Percentiles rank a stretch among this genome's conserved stretches.
phyloP scores from a whole-genome alignment of 176 grass and related monocot genomes.

The Echinochloa phyllopogon region DNA sequence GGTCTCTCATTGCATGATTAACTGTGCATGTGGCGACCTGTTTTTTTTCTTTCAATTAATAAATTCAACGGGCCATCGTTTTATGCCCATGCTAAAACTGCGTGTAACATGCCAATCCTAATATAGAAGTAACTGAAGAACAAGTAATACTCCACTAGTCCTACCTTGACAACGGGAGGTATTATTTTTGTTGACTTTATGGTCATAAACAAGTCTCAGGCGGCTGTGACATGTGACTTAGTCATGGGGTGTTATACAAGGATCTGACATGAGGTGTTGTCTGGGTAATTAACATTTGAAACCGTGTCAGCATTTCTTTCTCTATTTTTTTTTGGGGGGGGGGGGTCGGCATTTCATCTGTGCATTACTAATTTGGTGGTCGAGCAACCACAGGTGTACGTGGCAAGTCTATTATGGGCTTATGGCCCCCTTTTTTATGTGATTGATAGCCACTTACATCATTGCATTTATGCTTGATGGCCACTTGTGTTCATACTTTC shows the following conservation, averaged over 20 bases:
- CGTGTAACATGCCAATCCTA: not conserved
- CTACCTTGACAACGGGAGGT: not conserved
- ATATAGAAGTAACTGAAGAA: not conserved
- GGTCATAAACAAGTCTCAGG: not conserved
- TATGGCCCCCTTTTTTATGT: not conserved
- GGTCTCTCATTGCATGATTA: slow-evolving; percentile 27
- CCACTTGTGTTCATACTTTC: not conserved
- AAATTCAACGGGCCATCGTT: not conserved
- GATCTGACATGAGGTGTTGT: not conserved
- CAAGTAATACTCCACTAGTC: not conserved
- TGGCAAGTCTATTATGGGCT: not conserved
- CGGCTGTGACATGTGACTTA: not conserved
- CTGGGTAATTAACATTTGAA: not conserved
- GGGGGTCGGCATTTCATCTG: not conserved
- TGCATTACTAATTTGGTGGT: not conserved
- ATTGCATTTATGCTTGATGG: not conserved
- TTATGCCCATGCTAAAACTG: not conserved
- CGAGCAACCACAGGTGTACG: slow-evolving; percentile 1
- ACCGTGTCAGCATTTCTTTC: not conserved
- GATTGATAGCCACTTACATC: not conserved
- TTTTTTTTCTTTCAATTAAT: slow-evolving; percentile 24
- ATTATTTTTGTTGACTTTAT: slow-evolving; percentile 24
- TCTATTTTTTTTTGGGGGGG: slow-evolving; percentile 37
- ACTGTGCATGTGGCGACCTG: slow-evolving; percentile 6
- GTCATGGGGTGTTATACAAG: not conserved